Conservation (phyloP, 805 yeast species). For the Komagataella kurtzmanii region DNA sequence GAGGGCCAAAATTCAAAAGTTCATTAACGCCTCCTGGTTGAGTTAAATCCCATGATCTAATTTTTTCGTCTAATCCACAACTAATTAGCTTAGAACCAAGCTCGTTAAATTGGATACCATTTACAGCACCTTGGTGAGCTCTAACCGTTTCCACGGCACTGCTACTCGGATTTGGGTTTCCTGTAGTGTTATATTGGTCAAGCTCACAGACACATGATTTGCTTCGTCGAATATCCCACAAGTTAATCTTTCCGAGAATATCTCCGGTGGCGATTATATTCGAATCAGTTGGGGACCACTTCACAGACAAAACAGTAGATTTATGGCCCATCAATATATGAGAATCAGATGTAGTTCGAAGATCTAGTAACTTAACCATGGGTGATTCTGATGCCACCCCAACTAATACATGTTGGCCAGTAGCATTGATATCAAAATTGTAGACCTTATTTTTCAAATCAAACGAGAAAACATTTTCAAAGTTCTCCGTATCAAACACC, state of each 20-base stretch:
- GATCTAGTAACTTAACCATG: conserved; percentile 55
- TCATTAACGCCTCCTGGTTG: conserved; percentile 35
- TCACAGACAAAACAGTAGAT: conserved; percentile 37
- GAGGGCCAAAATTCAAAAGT: conserved; percentile 65
- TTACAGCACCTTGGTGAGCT: conserved; percentile 71
- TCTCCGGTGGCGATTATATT: conserved; percentile 69
- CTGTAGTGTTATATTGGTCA: conserved; percentile 26
- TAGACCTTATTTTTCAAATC: conserved; percentile 50
- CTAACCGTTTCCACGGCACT: conserved; percentile 14
- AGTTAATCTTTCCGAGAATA: conserved; percentile 60
- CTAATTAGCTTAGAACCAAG: conserved; percentile 49
- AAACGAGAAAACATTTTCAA: conserved; percentile 57
- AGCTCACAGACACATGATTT: conserved; percentile 48
- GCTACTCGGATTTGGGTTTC: conserved; percentile 3
- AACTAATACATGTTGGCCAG: conserved; percentile 35
- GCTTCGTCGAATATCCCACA: conserved; percentile 79
- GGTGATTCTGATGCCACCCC: conserved; percentile 65
- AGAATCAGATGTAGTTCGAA: conserved; percentile 59
- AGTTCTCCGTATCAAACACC: conserved; percentile 65
- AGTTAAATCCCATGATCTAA: conserved; percentile 67
- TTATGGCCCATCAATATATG: conserved; percentile 57
- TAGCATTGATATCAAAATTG: conserved; percentile 46
- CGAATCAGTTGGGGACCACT: conserved; percentile 62
- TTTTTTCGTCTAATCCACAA: conserved; percentile 69
- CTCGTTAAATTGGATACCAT: conserved; percentile 67